Evolutionary conservation across 148 eudicot genomes (phyloP).

Genomic region (Rhododendron griersonianum): DNA sequence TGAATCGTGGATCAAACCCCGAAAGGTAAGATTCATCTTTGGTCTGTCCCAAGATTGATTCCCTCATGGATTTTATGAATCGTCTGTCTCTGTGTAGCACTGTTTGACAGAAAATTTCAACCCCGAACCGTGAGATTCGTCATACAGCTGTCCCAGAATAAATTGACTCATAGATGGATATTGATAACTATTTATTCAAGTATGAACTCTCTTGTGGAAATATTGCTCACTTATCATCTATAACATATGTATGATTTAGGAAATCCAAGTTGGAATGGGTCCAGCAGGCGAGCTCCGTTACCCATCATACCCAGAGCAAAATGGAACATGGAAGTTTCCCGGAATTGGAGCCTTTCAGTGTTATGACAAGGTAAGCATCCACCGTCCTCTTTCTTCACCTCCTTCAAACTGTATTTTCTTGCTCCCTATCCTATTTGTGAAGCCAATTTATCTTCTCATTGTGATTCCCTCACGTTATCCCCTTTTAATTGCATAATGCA

Average conservation of each 20-base stretch:
- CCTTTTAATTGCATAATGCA: constrained; percentile 13
- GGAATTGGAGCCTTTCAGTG: constrained; percentile 98
- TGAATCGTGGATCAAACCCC: background rate
- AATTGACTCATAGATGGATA: background rate
- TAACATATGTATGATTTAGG: constrained; percentile 32
- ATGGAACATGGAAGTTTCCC: constrained; percentile 91
- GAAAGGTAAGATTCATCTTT: background rate
- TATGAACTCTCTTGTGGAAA: background rate
- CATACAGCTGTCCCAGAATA: background rate
- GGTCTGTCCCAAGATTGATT: background rate
- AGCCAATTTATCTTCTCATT: background rate
- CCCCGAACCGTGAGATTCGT: background rate
- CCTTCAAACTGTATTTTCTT: background rate
- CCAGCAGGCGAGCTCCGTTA: constrained; percentile 99
- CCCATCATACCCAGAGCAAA: constrained; percentile 91
- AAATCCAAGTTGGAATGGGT: constrained; percentile 99
- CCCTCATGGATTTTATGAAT: background rate
- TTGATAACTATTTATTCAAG: background rate
- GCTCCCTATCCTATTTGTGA: too few relatives aligned
- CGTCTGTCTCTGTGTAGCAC: background rate
- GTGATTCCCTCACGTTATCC: background rate
- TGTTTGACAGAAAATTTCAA: background rate
- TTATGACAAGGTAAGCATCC: constrained; percentile 73
- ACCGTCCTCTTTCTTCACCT: background rate
- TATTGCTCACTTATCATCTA: background rate